A percentile compares a stretch with the other conserved stretches of the same genome.
Conservation (phyloP, 768 basidiomycete genomes). For the Lanmaoa rubissima region DNA sequence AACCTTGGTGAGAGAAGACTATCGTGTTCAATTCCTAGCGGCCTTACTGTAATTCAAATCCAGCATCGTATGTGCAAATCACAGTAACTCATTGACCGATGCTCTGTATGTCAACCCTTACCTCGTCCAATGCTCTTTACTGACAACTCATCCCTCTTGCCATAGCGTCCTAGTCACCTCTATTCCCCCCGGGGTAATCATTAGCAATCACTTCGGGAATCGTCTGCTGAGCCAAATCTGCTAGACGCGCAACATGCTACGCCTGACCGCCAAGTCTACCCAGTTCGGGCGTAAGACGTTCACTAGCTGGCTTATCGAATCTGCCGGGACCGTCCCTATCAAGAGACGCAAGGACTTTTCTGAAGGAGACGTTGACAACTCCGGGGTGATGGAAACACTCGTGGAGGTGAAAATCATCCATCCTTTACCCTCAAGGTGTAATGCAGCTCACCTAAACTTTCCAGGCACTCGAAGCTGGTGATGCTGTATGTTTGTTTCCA, state of each 20-base stretch:
- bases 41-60: background rate
- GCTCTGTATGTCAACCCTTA: conserved; percentile 57
- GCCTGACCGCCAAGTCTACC: conserved; percentile 85
- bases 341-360: conserved; percentile 69
- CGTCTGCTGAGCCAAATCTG: conserved; percentile 4
- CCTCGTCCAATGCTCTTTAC: background rate
- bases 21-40: background rate
- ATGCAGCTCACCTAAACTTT: conserved; percentile 10
- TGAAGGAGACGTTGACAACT: conserved; percentile 61
- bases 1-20: conserved; percentile 57
- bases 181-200: conserved; percentile 62
- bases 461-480: conserved; percentile 72
- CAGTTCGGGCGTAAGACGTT: conserved; percentile 83
- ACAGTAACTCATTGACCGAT: conserved; percentile 84
- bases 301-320: conserved; percentile 88
- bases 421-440: background rate
- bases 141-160: background rate
- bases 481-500: conserved; percentile 81
- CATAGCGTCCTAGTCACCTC: conserved; percentile 68
- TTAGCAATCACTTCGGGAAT: background rate
- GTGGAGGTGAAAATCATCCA: conserved; percentile 47
- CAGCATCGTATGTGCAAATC: conserved; percentile 85
- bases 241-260: conserved; percentile 74
- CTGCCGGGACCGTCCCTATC: conserved; percentile 83
- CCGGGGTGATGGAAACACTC: conserved; percentile 63